These are phyloP conservation scores for Coniochaeta hoffmannii DNA, from an alignment of 2,329 filamentous ascomycete species.

Conservation along the genomic window DNA sequence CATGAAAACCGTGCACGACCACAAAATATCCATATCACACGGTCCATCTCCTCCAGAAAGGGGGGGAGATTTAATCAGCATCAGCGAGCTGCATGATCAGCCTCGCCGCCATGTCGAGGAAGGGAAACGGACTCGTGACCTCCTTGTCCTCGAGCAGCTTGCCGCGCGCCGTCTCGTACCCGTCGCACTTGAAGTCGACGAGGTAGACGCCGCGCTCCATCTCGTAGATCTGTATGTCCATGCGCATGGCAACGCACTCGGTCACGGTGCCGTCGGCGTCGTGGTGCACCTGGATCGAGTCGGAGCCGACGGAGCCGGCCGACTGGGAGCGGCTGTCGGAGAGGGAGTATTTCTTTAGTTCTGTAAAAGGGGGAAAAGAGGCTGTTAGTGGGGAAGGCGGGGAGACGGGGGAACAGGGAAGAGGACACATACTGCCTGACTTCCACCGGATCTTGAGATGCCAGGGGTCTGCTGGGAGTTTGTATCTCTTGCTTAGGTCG, in stretches of 20 bases:
- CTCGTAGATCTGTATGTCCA: slow-evolving; percentile 93
- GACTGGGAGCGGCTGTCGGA: slow-evolving; percentile 23
- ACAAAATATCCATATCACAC: too few species aligned
- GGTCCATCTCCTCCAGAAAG: too few species aligned
- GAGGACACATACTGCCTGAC: slow-evolving; percentile 65
- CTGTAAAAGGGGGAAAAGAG: slow-evolving; percentile 25
- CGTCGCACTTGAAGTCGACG: slow-evolving; percentile 97
- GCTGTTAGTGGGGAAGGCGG: slow-evolving; percentile 35
- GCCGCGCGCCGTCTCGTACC: slow-evolving; percentile 77
- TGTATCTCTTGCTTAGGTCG: slow-evolving; percentile 59
- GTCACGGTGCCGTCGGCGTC: slow-evolving; percentile 37
- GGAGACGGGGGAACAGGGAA: slow-evolving; percentile 19
- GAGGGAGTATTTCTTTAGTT: slow-evolving; percentile 29
- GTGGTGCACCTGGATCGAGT: slow-evolving; percentile 34
- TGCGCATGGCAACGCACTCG: slow-evolving; percentile 81
- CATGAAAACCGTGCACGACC: background rate
- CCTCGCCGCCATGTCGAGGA: slow-evolving; percentile 85
- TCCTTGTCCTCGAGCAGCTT: slow-evolving; percentile 83
- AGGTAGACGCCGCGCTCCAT: slow-evolving; percentile 90
- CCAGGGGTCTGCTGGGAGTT: slow-evolving; percentile 90
- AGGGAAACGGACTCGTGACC: slow-evolving; percentile 90
- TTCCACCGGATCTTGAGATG: slow-evolving; percentile 86
- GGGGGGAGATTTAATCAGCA: slow-evolving; percentile 35
- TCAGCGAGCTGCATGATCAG: slow-evolving; percentile 91
- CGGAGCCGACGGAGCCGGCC: slow-evolving; percentile 21